Base-by-base conservation (phyloP, 306 rosid species). In the Lathyrus oleraceus region DNA sequence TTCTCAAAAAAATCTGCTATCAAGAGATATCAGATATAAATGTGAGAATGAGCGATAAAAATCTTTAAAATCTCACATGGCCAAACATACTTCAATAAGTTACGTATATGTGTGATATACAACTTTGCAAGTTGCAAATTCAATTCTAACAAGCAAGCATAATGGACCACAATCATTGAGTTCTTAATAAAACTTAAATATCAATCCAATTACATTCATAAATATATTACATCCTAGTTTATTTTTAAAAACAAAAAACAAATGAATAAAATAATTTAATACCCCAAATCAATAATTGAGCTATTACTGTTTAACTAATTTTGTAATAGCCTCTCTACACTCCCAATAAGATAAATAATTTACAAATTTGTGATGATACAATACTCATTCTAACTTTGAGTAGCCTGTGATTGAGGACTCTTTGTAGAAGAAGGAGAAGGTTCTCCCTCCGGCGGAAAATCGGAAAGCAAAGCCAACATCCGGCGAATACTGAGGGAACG, bases 401-500 rank as follows among this genome's bases (percentile, higher is more conserved):
- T 63, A 10, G 3, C 5, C 13, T 83, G 79, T 3, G 91, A 80
- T 9, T 65, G 83, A 40, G 74, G 76, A 62, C 10, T 64, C 54
- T 42, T 57, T 4, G 88, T 12, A 4, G 83, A 47, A 62, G 83
- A 52, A 62, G 98, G 96, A 64, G 96, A 85, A 0, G 59, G 75
- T 82, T 90, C 97, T 0, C 75, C 85, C 30, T 87, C 94, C 0
- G 84, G 54, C 0, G 98, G 97, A 8, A 88, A 28, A 61, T 93
- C 98, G 21, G 94, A 73, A 57, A 93, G 75, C 43, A 76, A 78
- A 3, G 96, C 93, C 4, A 87, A 25, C 69, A 93, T 79, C 65
- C 91, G 82, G 17, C 95, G 91, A 68, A 90, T 82, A 48, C 90
- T 85, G 0, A 80, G 27, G 0, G 96, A 90, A 0, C 98, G 85